A percentile compares a stretch with the other conserved stretches of the same genome.
Evolutionary conservation across 805 yeast genomes (phyloP).

Genomic region (Wickerhamiella lipophila): DNA sequence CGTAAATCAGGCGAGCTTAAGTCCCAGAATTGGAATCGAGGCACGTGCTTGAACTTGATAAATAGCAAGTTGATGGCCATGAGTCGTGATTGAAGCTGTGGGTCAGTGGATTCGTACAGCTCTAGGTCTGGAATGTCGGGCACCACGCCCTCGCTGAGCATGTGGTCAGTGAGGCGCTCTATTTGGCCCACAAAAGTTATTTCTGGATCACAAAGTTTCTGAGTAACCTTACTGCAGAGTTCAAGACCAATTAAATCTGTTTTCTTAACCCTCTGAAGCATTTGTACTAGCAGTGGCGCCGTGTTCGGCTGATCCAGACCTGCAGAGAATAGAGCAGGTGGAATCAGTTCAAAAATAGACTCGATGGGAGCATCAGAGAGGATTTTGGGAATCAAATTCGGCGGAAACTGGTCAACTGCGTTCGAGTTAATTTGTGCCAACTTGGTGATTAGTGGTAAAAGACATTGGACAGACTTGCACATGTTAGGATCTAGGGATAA

Average conservation of each 20-base stretch:
- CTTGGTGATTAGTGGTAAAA: conserved; percentile 16
- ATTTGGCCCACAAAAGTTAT: conserved; percentile 11
- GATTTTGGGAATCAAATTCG: conserved; percentile 13
- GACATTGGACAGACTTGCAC: background rate
- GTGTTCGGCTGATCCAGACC: conserved; percentile 14
- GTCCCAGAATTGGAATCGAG: conserved; percentile 9
- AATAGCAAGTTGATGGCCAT: conserved; percentile 19
- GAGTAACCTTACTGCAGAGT: conserved; percentile 11
- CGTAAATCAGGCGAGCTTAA: conserved; percentile 3
- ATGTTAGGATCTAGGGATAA: background rate
- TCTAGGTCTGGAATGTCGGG: conserved; percentile 14
- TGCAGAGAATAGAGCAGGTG: conserved; percentile 9
- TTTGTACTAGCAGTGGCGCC: conserved; percentile 14
- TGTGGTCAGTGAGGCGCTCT: conserved; percentile 10
- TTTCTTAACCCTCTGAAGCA: background rate
- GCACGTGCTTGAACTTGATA: background rate
- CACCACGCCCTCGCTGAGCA: conserved; percentile 1
- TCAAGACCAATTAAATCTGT: conserved; percentile 2
- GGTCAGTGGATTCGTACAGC: conserved; percentile 14
- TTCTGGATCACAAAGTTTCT: conserved; percentile 13
- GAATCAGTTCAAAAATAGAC: conserved; percentile 14
- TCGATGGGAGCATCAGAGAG: conserved; percentile 12
- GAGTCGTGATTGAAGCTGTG: conserved; percentile 17
- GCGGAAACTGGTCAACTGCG: conserved; percentile 14
- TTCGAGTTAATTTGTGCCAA: conserved; percentile 12